Evolutionary conservation across 768 basidiomycete species (phyloP), one percentile per base, ranked within the genome.

Genomic region (Mycena rosella): DNA sequence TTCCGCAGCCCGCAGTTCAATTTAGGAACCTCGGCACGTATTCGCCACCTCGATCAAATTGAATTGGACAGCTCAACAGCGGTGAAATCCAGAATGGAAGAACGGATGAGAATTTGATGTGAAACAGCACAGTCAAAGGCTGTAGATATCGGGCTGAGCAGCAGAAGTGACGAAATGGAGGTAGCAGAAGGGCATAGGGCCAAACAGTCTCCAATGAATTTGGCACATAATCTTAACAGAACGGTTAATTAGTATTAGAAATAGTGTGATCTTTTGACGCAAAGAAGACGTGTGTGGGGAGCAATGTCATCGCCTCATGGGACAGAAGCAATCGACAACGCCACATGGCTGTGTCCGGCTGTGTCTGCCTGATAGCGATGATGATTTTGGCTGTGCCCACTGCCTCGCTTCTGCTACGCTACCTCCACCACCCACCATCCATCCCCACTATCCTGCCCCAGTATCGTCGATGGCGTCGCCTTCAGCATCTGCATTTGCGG

Each of bases 41-140:
- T 58, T 44, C 56, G 18, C 45, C 56, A 58, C 56, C 42, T 58
- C 42, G 42, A 42, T 42, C 2, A 42, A 58, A 58, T 22, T 58
- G 42, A 47, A 58, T 58, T 22, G 45, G 57, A 59, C 45, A 32
- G 57, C 57, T 59, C 57, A 47, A 59, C 57, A 59, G 57, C 57
- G 36, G 36, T 38, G 8, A 9, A 40, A 56, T 56, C 44, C 44
- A 30, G 32, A 47, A 48, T 59, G 44, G 58, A 48, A 44, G 40
- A 57, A 57, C n/a, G n/a, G n/a, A n/a, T 24, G 44, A 24, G 40
- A 45, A 44, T 58, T 45, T n/a, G 44, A 45, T 47, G 44, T 42
- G 34, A 47, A 44, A 45, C 27, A 48, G 44, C 3, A 59, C 58
- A 59, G 58, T 17, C 10, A 59, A 34, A 26, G 32, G 45, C 58